Evolutionary conservation across 148 eudicot species (phyloP), one percentile per base, ranked within the genome.

Genomic region (Fagopyrum tataricum): DNA sequence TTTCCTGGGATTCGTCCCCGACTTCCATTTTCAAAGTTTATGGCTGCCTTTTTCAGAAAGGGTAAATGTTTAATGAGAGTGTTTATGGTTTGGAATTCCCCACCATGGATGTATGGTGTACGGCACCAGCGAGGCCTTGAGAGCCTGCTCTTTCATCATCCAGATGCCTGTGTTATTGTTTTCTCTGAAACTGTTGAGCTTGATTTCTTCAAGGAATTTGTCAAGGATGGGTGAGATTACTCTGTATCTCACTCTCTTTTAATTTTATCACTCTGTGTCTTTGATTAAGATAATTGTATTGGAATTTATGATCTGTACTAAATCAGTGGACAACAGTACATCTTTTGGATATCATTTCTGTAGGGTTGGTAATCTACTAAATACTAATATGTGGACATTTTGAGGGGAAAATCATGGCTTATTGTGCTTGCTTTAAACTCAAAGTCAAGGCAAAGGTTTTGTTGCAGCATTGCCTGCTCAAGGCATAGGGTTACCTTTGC

Each of bases 11-110:
- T 93, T 83, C 86, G 82, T 74, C 87, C 82, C 44, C 78, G 79
- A 42, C 56, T 93, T 59, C 88, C 97, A 1, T 93, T 91, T 80
- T 84, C 86, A 15, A 87, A 91, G 76, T 93, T 93, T 68, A 87
- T 93, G 90, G 86, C 88, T 76, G 77, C 84, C 21, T 93, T 89
- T 74, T 91, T 93, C 72, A 84, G 95, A 48, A 88, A 81, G 82
- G 88, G 84, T 17, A 93, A 86, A 82, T 93, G 98, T 78, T 80
- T 80, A 37, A 75, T 84, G 84, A 89, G 92, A 81, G 84, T 91
- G 44, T 93, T 91, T 71, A 89, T 93, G 98, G 95, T 91, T 14
- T 93, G 98, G 98, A 93, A 93, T 79, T 93, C 97, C 5, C 92
- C 98, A 5, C 82, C 95, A 44, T 93, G 98, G 98, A 82, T 78